These are phyloP conservation scores for Teratosphaeriaceae sp. DNA, from an alignment of 2,329 filamentous ascomycete genomes.

Conservation along the genomic window DNA sequence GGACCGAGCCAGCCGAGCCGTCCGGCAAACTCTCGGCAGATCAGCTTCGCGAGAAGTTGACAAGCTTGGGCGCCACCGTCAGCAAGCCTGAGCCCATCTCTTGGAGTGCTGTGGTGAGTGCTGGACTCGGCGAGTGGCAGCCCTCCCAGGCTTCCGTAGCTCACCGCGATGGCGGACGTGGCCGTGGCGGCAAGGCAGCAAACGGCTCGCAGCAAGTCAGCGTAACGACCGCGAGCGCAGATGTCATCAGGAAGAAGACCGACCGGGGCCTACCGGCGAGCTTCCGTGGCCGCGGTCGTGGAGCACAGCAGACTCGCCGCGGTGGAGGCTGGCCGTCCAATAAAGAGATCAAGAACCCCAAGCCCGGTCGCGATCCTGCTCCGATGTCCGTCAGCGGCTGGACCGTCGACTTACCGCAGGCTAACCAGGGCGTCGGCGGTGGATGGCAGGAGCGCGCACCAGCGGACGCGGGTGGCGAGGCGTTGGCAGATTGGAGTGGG, in stretches of 20 bases:
- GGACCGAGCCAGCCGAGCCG: background rate
- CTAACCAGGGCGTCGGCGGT: conserved; percentile 13
- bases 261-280: background rate
- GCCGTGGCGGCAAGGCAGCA: background rate
- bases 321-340: conserved; percentile 9
- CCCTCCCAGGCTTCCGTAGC: background rate
- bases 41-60: conserved; percentile 13
- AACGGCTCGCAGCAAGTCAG: too few species aligned
- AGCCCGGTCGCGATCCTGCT: background rate
- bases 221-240: conserved; percentile 1
- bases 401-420: conserved; percentile 11
- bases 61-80: conserved; percentile 12
- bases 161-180: background rate
- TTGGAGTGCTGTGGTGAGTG: background rate
- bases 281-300: background rate
- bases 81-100: conserved; percentile 9
- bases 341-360: background rate
- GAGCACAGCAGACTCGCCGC: background rate
- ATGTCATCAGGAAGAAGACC: background rate
- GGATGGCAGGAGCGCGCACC: conserved; percentile 9
- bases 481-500: conserved; percentile 38
- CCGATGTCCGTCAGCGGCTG: conserved; percentile 1
- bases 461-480: conserved; percentile 4
- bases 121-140: too few species aligned
- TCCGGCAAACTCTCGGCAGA: background rate